Base-by-base conservation (phyloP, 2,329 filamentous ascomycete genomes). In the Xylariaceae sp. region DNA sequence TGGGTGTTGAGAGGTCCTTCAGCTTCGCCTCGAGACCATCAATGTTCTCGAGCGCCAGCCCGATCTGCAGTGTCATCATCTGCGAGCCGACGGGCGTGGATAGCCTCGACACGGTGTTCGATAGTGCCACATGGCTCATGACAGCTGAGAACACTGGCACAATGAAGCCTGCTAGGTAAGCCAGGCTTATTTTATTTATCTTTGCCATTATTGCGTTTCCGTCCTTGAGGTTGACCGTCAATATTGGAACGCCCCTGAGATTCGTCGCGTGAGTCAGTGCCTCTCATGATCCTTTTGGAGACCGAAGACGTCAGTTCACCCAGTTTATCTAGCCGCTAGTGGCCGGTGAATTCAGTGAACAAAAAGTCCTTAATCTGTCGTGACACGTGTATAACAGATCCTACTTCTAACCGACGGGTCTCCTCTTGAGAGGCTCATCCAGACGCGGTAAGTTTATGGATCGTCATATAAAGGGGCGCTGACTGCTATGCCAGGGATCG, bases 21-120 rank as follows among this genome's bases (percentile, higher is more conserved):
- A 64, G 49, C 18, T 55, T 57, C n/a, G 52, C 54, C 43, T 61
- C 59, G 5, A 66, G 45, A 24, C 62, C 50, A 29, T 58, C 55
- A 1, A 64, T 45, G 57, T 67, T 67, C 36, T 64, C 62, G 49
- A 65, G 53, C 10, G 59, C 47, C 35, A 70, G 60, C 3, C 59
- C 62, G 24, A 70, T 60, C 10, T 65, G 63, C 18, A 68, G 64
- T 48, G 50, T 54, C 40, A 54, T 57, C 3, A 56, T 42, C 29
- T 57, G 45, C 27, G 43, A 47, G n/a, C 6, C 23, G 23, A 47
- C 20, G 6, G 58, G 50, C 7, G 48, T 24, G 9, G 35, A 36
- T 18, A 59, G 23, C 13, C 44, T 23, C 3, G 50, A 30, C 13
- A 59, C 53, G 4, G 26, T 21, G 29, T 49, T 24, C 6, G 46